Percentiles rank a stretch among this genome's conserved stretches.
phyloP scores from a whole-genome alignment of 2,329 filamentous ascomycete genomes.

The Ceratocystis albifundus region DNA sequence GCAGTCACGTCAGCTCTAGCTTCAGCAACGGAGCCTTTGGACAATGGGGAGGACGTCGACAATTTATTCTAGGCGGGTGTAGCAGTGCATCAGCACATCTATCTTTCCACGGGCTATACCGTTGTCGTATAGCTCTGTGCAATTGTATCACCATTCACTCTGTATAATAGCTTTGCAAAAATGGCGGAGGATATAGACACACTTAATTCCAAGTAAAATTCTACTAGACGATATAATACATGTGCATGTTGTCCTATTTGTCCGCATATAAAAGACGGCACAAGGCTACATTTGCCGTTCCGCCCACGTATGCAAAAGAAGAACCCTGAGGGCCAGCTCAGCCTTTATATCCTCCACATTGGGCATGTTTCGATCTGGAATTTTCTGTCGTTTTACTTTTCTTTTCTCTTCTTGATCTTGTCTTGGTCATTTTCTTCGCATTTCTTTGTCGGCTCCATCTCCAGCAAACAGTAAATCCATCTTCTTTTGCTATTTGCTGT shows the following conservation, averaged over 20 bases:
- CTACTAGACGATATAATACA: too few species aligned
- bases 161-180: constrained; percentile 10
- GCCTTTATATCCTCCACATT: constrained; percentile 2
- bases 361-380: not conserved
- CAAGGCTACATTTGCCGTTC: not conserved
- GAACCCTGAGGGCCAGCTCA: constrained; percentile 14
- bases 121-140: not conserved
- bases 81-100: not conserved
- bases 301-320: not conserved
- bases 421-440: not conserved
- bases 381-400: constrained; percentile 10
- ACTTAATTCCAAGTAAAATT: not conserved
- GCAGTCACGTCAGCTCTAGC: constrained; percentile 8
- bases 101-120: not conserved
- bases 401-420: not conserved
- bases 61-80: not conserved
- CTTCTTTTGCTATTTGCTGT: not conserved
- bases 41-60: not conserved
- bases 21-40: not conserved
- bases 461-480: not conserved
- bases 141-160: not conserved
- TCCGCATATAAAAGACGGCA: not conserved
- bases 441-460: not conserved
- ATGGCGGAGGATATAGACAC: constrained; percentile 7
- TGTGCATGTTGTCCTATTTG: not conserved